These are phyloP conservation scores for Picochlorum sp. DNA, from an alignment of 139 green algal genomes.

Conservation along the genomic window DNA sequence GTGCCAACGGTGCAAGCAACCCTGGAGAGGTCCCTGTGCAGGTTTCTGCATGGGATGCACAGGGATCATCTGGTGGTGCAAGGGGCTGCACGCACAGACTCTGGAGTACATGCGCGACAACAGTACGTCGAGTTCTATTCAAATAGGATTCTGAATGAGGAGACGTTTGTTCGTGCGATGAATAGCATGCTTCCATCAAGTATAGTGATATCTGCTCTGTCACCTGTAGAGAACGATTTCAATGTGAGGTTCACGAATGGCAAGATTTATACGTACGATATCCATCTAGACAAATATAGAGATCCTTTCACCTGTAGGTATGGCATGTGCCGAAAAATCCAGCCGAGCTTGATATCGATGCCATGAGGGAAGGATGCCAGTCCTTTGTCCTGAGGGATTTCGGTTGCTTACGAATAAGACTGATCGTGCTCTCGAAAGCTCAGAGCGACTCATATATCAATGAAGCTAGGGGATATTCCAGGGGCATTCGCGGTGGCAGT, in stretches of 20 bases:
- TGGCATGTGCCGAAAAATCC: conserved; percentile 3
- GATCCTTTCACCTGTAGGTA: conserved; percentile 6
- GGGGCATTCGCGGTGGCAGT: conserved; percentile 1
- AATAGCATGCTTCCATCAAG: conserved; percentile 4
- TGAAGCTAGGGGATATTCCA: not conserved
- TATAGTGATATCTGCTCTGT: not conserved
- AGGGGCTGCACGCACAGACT: conserved; percentile 3
- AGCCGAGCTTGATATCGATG: not conserved
- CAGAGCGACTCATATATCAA: conserved; percentile 2
- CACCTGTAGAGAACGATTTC: not conserved
- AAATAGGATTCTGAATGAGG: conserved; percentile 1
- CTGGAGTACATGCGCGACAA: conserved; percentile 10
- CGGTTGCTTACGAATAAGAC: not conserved
- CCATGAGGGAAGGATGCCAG: not conserved
- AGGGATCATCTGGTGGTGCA: conserved; percentile 5
- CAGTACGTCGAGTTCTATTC: conserved; percentile 6
- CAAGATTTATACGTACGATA: conserved; percentile 11
- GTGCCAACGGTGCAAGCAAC: conserved; percentile 5
- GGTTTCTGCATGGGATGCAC: not conserved
- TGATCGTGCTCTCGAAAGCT: not conserved
- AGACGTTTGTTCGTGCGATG: not conserved
- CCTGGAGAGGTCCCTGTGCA: conserved; percentile 1
- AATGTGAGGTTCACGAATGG: conserved; percentile 6
- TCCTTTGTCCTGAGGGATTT: conserved; percentile 6
- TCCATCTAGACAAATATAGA: conserved; percentile 2